Evolutionary conservation across 2,329 filamentous ascomycete species (phyloP), one percentile per base, ranked within the genome.

Genomic region (Fusarium globosum): DNA sequence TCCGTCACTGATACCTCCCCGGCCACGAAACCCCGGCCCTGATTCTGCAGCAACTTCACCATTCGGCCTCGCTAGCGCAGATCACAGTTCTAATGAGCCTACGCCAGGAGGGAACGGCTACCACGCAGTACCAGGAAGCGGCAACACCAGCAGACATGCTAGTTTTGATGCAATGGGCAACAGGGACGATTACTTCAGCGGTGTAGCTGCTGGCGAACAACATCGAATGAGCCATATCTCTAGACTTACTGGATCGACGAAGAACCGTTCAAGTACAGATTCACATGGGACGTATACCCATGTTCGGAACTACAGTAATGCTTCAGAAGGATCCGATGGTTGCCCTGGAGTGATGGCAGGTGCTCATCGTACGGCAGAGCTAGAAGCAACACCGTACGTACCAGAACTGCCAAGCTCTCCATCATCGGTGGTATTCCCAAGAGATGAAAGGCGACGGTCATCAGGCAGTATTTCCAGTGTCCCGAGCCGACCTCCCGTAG

Each of bases 221-320:
- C 63, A 72, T 15, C 67, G 75, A 26, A 49, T 68, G 39, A 78
- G 73, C 43, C 74, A 76, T 30, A 38, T 67, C n/a, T 78, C 74
- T 15, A 60, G 60, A 20, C 46, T 72, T 65, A 65, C 78, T 59
- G 61, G 76, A 59, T 69, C 73, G 41, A 76, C 74, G 12, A 68
- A 75, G 35, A 74, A 79, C 41, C 76, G 80, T 6, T 74, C 69
- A 35, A 85, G 82, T 71, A 77, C 77, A 36, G 85, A 86, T 53
- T 86, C 84, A 6, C 80, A 82, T 56, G 79, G 77, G 20, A 77
- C 75, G 8, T 81, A 80, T 61, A 71, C 68, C 4, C 85, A 86
- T 60, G 79, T 80, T 51, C 83, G 86, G 5, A 80, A 86, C 11
- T 77, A 77, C 49, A 87, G 85, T 76, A 82, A 85, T 68, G 80